These are phyloP conservation scores for Nicotiana tabacum DNA, from an alignment of 257 asterid genomes.

Conservation along the genomic window DNA sequence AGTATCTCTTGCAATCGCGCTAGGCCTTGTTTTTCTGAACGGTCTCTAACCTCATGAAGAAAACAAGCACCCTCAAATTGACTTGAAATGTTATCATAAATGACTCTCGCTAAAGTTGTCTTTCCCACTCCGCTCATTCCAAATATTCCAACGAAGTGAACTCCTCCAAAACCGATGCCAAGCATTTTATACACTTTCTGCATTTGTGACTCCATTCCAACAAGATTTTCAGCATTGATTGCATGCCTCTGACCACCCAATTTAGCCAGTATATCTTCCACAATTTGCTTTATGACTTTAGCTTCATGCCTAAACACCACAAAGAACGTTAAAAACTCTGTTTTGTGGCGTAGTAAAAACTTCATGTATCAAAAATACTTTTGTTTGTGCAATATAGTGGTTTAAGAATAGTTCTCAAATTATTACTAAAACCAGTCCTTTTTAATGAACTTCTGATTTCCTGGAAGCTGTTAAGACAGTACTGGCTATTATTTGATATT, in stretches of 20 bases:
- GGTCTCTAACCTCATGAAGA: not conserved
- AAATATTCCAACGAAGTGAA: not conserved
- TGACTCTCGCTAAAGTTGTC: not conserved
- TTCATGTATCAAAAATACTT: not conserved
- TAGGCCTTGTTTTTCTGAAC: not conserved
- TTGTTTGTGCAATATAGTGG: too few species aligned
- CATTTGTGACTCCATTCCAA: not conserved
- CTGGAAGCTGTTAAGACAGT: not conserved
- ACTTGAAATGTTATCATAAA: not conserved
- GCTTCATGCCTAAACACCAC: not conserved
- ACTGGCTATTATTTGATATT: not conserved
- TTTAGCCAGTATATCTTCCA: not conserved
- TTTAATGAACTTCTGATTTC: not conserved
- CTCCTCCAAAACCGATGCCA: not conserved
- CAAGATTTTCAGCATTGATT: not conserved
- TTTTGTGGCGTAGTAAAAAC: not conserved
- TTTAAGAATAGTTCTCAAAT: not conserved
- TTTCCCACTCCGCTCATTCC: not conserved
- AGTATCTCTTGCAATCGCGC: not conserved
- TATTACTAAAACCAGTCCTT: not conserved
- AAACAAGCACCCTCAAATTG: not conserved
- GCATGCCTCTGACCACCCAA: not conserved
- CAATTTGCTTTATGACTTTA: not conserved
- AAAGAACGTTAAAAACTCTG: not conserved
- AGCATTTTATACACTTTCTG: not conserved